Percentiles rank a stretch among this genome's conserved stretches.
Evolutionary conservation across 1,284 basidiomycete genomes (phyloP).

Genomic region (Crucibulum parvulum): DNA sequence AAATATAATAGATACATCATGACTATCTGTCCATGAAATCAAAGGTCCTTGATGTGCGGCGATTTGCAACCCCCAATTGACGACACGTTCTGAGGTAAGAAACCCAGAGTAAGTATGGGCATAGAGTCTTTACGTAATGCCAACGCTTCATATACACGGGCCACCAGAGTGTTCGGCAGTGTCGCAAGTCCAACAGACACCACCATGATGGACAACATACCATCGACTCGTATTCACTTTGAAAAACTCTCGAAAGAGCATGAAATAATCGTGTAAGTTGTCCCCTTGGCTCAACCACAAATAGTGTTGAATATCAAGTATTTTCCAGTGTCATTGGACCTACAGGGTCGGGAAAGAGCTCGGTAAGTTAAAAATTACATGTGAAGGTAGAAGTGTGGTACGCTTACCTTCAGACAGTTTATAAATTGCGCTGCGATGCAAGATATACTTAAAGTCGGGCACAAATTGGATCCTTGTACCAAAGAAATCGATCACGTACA

Average conservation of each 20-base stretch:
- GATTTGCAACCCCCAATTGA: too few species aligned
- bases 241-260: background rate
- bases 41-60: too few species aligned
- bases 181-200: background rate
- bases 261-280: background rate
- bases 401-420: background rate
- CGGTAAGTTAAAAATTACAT: background rate
- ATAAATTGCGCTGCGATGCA: background rate
- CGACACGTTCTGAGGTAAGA: too few species aligned
- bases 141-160: too few species aligned
- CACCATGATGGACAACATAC: background rate
- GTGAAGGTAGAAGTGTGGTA: background rate
- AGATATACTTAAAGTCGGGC: too few species aligned
- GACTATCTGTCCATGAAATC: too few species aligned
- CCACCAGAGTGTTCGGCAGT: background rate
- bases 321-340: background rate
- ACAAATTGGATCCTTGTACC: too few species aligned
- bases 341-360: constrained; percentile 1
- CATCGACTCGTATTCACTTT: background rate
- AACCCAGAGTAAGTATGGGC: too few species aligned
- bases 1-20: too few species aligned
- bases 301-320: background rate
- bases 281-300: background rate
- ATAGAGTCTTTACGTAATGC: too few species aligned
- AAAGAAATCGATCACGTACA: too few species aligned